Percentiles rank a stretch among this genome's conserved stretches.
Conservation (phyloP, 305 asterid genomes). For the Solanum chacoense region DNA sequence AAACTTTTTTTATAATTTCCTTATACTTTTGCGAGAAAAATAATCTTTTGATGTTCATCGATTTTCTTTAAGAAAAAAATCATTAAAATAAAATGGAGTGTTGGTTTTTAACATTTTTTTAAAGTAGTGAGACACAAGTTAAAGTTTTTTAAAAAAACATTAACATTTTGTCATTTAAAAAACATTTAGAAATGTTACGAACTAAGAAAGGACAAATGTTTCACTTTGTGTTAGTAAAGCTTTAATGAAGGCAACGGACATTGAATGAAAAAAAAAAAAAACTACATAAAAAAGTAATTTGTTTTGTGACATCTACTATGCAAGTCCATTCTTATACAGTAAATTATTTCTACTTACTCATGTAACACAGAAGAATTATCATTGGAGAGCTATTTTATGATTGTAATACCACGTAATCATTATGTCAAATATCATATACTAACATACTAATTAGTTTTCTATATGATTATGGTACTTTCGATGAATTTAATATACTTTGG, state of each 20-base stretch:
- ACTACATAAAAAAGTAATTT: no score
- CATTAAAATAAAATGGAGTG: not conserved
- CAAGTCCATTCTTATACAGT: not conserved
- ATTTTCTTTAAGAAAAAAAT: not conserved
- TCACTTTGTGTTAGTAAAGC: not conserved
- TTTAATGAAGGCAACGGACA: accelerated
- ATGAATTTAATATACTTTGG: not conserved
- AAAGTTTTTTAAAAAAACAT: no score
- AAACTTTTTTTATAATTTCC: not conserved
- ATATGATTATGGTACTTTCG: not conserved
- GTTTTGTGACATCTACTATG: not conserved
- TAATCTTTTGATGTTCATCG: not conserved
- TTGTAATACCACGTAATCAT: not conserved
- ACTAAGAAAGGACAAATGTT: not conserved
- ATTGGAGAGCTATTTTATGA: not conserved
- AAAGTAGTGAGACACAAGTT: not conserved
- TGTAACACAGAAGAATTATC: not conserved
- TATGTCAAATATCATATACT: not conserved
- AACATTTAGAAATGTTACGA: no score
- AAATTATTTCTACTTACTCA: not conserved
- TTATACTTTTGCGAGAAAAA: not conserved
- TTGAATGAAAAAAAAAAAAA: no score
- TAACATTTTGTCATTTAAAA: not conserved
- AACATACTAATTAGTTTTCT: not conserved
- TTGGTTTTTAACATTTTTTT: not conserved